Percentiles rank a stretch among this genome's conserved stretches.
These are phyloP conservation scores for Wickerhamia fluorescens DNA, from an alignment of 805 yeast species.

Conservation along the genomic window DNA sequence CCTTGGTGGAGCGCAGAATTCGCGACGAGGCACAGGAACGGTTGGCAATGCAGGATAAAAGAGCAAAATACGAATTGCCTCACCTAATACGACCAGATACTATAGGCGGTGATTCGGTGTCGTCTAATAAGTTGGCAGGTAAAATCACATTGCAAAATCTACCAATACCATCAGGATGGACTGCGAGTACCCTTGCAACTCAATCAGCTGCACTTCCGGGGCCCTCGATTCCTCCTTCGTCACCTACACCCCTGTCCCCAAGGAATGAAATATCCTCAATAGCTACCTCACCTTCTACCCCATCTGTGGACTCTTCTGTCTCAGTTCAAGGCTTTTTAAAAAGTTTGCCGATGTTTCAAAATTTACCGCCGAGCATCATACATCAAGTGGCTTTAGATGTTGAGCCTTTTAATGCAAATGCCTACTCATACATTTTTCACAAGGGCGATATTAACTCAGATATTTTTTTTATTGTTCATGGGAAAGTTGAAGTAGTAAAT, in stretches of 20 bases:
- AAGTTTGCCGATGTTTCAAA: slow-evolving; percentile 50
- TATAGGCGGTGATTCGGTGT: too few relatives aligned
- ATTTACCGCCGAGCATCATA: slow-evolving; percentile 50
- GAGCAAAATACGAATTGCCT: slow-evolving; percentile 41
- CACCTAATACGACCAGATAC: too few relatives aligned
- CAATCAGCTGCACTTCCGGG: slow-evolving; percentile 7
- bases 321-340: slow-evolving; percentile 53
- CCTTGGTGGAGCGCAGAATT: slow-evolving; percentile 58
- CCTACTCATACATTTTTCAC: slow-evolving; percentile 54
- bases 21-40: slow-evolving; percentile 78
- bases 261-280: slow-evolving; percentile 3
- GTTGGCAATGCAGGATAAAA: slow-evolving; percentile 61
- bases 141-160: too few relatives aligned
- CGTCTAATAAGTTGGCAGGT: too few relatives aligned
- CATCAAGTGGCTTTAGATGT: slow-evolving; percentile 61
- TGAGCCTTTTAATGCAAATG: slow-evolving; percentile 45
- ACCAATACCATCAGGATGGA: too few relatives aligned
- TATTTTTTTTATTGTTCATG: slow-evolving; percentile 58
- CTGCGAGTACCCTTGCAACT: slow-evolving; percentile 10
- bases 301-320: slow-evolving; percentile 43
- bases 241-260: slow-evolving; percentile 9
- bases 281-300: slow-evolving; percentile 3
- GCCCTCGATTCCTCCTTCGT: slow-evolving; percentile 11
- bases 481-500: slow-evolving; percentile 63
- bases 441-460: slow-evolving; percentile 58